These are phyloP conservation scores for Solanum etuberosum DNA, from an alignment of 257 asterid genomes.

Conservation along the genomic window DNA sequence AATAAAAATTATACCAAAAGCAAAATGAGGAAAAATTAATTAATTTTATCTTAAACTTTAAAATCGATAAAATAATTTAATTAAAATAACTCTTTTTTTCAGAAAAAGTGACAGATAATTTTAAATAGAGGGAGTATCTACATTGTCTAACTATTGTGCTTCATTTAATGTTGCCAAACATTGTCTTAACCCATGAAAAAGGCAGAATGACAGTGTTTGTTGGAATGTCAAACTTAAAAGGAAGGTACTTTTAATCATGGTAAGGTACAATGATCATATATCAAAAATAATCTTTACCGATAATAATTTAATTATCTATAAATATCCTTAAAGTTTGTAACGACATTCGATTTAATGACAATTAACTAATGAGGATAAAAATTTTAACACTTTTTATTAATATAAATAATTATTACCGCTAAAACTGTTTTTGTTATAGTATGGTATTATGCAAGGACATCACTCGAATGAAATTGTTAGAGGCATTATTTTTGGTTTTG, in stretches of 20 bases:
- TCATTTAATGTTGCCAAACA: neutral
- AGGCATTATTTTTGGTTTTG: neutral
- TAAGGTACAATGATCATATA: neutral
- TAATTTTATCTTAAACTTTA: neutral
- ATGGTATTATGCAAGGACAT: neutral
- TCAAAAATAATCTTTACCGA: no score
- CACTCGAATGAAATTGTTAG: neutral
- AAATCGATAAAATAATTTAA: neutral
- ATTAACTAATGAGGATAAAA: rapidly evolving
- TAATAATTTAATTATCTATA: rapidly evolving
- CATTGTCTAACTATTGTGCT: neutral
- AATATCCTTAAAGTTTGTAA: rapidly evolving
- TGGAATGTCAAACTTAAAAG: neutral
- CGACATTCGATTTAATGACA: no score
- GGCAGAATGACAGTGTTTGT: neutral
- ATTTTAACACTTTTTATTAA: no score
- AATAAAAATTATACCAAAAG: neutral
- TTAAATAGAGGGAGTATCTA: neutral
- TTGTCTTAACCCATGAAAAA: neutral
- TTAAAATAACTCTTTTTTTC: neutral
- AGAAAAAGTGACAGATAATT: neutral
- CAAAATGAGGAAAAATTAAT: neutral
- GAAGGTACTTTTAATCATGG: neutral
- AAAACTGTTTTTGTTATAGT: no score
- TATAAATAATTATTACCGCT: neutral